A percentile compares a stretch with the other conserved stretches of the same genome.
phyloP scores from a whole-genome alignment of 2,329 filamentous ascomycete genomes.

The Beauveria bassiana region DNA sequence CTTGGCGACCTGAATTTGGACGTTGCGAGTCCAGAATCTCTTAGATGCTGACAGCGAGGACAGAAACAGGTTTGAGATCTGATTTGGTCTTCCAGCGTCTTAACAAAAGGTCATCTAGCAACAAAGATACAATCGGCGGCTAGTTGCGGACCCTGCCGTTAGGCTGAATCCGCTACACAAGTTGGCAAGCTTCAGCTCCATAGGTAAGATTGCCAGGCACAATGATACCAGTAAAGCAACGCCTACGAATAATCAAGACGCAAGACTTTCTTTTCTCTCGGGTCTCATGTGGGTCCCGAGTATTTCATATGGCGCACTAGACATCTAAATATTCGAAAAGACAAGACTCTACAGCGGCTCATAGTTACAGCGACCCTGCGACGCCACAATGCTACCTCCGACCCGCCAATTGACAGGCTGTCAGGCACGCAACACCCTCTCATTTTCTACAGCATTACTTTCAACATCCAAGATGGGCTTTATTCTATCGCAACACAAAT shows the following conservation, averaged over 20 bases:
- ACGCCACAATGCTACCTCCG: background rate
- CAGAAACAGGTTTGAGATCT: background rate
- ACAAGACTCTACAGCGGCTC: background rate
- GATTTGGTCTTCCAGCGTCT: background rate
- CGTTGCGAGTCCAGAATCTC: background rate
- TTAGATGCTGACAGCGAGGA: background rate
- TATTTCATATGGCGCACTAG: no score
- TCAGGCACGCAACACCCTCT: slow-evolving; percentile 1
- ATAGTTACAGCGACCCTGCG: background rate
- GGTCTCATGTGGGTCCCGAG: background rate
- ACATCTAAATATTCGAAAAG: background rate
- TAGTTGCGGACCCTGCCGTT: background rate
- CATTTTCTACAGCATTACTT: background rate
- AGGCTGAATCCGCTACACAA: background rate
- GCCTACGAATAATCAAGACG: background rate
- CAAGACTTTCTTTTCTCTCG: background rate
- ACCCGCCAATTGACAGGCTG: background rate
- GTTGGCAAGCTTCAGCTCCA: background rate
- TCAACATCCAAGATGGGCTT: background rate
- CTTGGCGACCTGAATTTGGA: background rate
- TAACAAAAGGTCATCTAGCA: background rate
- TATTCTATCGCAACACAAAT: background rate
- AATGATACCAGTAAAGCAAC: background rate
- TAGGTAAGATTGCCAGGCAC: background rate
- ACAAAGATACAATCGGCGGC: background rate